Evolutionary conservation across 495 filamentous ascomycete genomes (phyloP).

Genomic region (Acidomyces sp.): DNA sequence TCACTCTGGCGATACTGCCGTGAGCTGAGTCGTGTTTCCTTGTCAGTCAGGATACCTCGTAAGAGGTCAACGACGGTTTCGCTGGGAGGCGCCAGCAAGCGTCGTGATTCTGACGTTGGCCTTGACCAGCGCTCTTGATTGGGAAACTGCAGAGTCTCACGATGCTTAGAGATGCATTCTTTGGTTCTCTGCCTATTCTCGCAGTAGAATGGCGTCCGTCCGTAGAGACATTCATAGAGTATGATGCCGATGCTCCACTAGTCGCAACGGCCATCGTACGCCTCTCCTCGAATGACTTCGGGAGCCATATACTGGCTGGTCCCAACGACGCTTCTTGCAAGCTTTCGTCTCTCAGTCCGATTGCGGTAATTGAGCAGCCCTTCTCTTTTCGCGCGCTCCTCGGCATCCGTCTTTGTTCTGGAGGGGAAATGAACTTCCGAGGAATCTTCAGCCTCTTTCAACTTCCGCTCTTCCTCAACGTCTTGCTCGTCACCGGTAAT

Average conservation of each 20-base stretch:
- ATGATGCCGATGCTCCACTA: constrained; percentile 96
- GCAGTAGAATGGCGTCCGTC: constrained; percentile 75
- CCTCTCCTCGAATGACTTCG: constrained; percentile 69
- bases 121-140: constrained; percentile 24
- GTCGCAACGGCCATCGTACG: constrained; percentile 85
- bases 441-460: constrained; percentile 35
- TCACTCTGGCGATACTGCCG: constrained; percentile 57
- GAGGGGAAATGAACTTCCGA: constrained; percentile 13
- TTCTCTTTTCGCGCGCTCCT: constrained; percentile 29
- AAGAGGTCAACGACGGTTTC: constrained; percentile 61
- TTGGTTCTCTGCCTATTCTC: constrained; percentile 56
- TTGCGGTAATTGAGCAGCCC: constrained; percentile 66
- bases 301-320: constrained; percentile 98
- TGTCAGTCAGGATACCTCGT: constrained; percentile 58
- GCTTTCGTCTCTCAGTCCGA: constrained; percentile 53
- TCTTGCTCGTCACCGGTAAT: constrained; percentile 68
- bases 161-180: constrained; percentile 27
- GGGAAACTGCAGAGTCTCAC: constrained; percentile 48
- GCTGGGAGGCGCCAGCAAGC: constrained; percentile 40
- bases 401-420: constrained; percentile 5
- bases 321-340: constrained; percentile 79
- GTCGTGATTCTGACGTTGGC: constrained; percentile 31
- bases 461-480: constrained; percentile 38
- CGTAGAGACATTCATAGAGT: constrained; percentile 85
- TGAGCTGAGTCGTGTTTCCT: constrained; percentile 60